Evolutionary conservation across 2,329 filamentous ascomycete species (phyloP).

Genomic region (Ophiostoma fasciatum): DNA sequence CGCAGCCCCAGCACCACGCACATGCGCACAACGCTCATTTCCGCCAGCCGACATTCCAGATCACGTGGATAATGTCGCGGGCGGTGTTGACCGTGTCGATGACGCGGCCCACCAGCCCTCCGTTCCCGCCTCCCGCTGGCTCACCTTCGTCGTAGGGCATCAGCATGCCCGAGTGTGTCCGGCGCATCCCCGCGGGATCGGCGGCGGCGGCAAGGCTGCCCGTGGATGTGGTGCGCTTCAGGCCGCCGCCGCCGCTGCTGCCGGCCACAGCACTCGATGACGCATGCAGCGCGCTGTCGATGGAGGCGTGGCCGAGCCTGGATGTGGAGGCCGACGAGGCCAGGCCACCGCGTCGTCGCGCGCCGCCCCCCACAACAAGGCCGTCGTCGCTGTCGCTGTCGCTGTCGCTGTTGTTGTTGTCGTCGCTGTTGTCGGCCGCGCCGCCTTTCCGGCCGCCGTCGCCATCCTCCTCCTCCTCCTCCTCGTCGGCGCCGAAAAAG

Average conservation of each 20-base stretch:
- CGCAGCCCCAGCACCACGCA: neutral
- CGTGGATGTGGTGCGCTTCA: conserved; percentile 34
- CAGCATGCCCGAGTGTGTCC: conserved; percentile 79
- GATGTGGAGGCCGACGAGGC: conserved; percentile 8
- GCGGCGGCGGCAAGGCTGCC: conserved; percentile 28
- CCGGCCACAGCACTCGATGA: too few relatives aligned
- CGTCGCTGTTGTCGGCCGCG: conserved; percentile 6
- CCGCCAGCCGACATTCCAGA: conserved; percentile 57
- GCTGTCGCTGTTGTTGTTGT: conserved; percentile 11
- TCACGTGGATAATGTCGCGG: conserved; percentile 55
- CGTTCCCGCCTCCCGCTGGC: conserved; percentile 34
- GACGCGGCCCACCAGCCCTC: conserved; percentile 61
- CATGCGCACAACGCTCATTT: conserved; percentile 20
- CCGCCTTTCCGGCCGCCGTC: conserved; percentile 12
- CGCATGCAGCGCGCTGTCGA: conserved; percentile 1
- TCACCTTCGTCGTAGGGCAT: conserved; percentile 75
- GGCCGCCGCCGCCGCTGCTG: conserved; percentile 13
- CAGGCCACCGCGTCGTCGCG: conserved; percentile 2
- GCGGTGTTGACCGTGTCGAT: conserved; percentile 68
- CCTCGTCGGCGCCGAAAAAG: conserved; percentile 46
- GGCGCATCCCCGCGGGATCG: conserved; percentile 49
- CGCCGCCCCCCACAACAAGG: conserved; percentile 4
- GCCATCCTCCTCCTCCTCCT: conserved; percentile 37
- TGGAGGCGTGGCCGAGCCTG: conserved; percentile 1
- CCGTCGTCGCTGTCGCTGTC: conserved; percentile 4